A percentile compares a stretch with the other conserved stretches of the same genome.
These are phyloP conservation scores for Rhodotorula sp. DNA, from an alignment of 1,284 basidiomycete genomes.

Conservation along the genomic window DNA sequence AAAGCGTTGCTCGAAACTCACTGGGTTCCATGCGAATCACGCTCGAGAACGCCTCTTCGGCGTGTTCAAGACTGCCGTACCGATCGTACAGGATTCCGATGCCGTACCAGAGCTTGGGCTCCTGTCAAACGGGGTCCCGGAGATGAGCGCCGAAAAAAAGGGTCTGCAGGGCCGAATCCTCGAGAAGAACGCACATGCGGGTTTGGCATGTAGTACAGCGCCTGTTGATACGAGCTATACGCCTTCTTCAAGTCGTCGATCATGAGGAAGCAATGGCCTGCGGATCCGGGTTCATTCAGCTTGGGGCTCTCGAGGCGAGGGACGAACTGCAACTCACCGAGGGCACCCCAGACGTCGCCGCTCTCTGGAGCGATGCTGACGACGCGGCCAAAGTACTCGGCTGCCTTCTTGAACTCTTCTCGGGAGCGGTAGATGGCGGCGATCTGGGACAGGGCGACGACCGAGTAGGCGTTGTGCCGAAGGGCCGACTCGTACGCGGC, in stretches of 20 bases:
- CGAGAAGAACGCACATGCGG: constrained; percentile 65
- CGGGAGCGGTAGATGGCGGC: constrained; percentile 62
- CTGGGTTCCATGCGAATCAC: constrained; percentile 96
- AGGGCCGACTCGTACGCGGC: constrained; percentile 87
- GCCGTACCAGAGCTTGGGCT: constrained; percentile 99
- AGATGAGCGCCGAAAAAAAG: not conserved
- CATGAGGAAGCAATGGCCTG: constrained; percentile 95
- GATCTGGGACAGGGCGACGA: constrained; percentile 82
- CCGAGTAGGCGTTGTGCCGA: constrained; percentile 84
- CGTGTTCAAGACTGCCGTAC: constrained; percentile 96
- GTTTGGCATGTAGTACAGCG: constrained; percentile 89
- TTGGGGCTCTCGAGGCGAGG: not conserved
- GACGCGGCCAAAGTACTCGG: constrained; percentile 45
- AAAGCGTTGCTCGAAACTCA: constrained; percentile 48
- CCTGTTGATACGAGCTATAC: constrained; percentile 98
- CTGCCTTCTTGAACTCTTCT: constrained; percentile 54
- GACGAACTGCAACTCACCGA: constrained; percentile 29
- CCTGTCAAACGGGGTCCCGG: constrained; percentile 58
- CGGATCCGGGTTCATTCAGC: too few relatives aligned
- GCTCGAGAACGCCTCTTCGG: constrained; percentile 95
- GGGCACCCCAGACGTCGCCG: constrained; percentile 46
- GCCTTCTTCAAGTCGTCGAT: constrained; percentile 99
- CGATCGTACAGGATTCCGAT: constrained; percentile 99
- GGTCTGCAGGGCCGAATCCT: not conserved
- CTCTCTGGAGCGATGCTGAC: constrained; percentile 39